Conservation (phyloP, 2,329 filamentous ascomycete species). For the Cladosporium sp. region DNA sequence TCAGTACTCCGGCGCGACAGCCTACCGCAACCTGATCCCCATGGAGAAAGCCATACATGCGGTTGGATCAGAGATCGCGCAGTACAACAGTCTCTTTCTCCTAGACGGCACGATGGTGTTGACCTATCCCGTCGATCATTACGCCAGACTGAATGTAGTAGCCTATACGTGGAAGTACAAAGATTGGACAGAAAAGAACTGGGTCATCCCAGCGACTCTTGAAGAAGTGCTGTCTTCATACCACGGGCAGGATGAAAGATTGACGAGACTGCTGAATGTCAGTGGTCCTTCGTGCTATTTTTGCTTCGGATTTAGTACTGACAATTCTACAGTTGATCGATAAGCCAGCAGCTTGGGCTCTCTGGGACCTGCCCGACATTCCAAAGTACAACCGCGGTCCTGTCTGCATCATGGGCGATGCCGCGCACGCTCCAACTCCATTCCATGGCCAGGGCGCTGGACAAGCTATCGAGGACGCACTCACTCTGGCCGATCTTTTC, state of each 20-base stretch:
- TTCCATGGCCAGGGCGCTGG: conserved; percentile 36
- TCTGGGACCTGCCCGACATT: conserved; percentile 37
- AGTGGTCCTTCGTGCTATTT: not conserved
- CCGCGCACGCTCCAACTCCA: conserved; percentile 40
- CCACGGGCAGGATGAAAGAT: conserved; percentile 2
- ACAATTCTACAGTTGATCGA: conserved; percentile 10
- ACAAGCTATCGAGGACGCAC: conserved; percentile 24
- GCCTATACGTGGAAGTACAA: conserved; percentile 22
- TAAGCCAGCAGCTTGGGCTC: conserved; percentile 34
- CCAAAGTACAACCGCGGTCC: conserved; percentile 33
- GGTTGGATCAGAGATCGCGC: conserved; percentile 47
- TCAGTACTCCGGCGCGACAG: conserved; percentile 55
- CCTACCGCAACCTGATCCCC: conserved; percentile 59
- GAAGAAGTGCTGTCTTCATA: conserved; percentile 24
- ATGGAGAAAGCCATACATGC: conserved; percentile 50
- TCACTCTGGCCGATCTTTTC: conserved; percentile 25
- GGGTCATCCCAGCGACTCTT: conserved; percentile 21
- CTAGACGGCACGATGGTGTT: conserved; percentile 49
- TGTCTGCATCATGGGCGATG: conserved; percentile 37
- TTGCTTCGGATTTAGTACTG: not conserved
- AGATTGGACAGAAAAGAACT: conserved; percentile 20
- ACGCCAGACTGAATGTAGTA: conserved; percentile 25
- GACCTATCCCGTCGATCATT: conserved; percentile 48
- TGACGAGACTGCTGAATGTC: not conserved
- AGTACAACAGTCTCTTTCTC: conserved; percentile 50